Evolutionary conservation across 192 early-diverging fungal species (phyloP).

Genomic region (Chytriomyces sp.): DNA sequence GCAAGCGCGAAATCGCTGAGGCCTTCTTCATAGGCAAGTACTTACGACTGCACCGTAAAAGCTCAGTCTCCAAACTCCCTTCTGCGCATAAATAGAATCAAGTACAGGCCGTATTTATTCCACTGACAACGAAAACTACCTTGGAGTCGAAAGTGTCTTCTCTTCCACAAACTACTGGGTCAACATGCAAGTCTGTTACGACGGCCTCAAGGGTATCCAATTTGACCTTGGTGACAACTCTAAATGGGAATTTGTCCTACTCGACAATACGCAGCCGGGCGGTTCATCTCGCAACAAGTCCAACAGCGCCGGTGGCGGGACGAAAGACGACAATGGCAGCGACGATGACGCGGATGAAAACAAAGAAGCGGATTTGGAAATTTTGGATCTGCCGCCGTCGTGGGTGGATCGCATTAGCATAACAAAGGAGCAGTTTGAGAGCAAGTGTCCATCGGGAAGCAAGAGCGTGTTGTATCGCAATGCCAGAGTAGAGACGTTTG

Average conservation of each 20-base stretch:
- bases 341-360: slow-evolving; percentile 46
- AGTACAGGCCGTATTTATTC: slow-evolving; percentile 50
- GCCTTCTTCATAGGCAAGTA: slow-evolving; percentile 59
- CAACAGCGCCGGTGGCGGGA: slow-evolving; percentile 25
- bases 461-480: slow-evolving; percentile 55
- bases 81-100: slow-evolving; percentile 39
- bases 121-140: slow-evolving; percentile 55
- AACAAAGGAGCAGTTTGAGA: slow-evolving; percentile 55
- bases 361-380: slow-evolving; percentile 40
- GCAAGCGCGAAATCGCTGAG: slow-evolving; percentile 60
- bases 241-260: slow-evolving; percentile 65
- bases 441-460: slow-evolving; percentile 50
- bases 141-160: slow-evolving; percentile 63
- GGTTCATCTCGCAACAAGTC: slow-evolving; percentile 1
- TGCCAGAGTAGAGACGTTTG: slow-evolving; percentile 58
- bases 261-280: slow-evolving; percentile 59
- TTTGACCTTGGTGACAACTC: slow-evolving; percentile 64
- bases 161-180: slow-evolving; percentile 63
- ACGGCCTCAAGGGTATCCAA: slow-evolving; percentile 63
- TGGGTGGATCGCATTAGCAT: slow-evolving; percentile 56
- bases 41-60: not conserved
- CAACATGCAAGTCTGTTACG: slow-evolving; percentile 66
- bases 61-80: not conserved
- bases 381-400: slow-evolving; percentile 57
- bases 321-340: slow-evolving; percentile 39